Percentiles rank a stretch among this genome's conserved stretches.
Conservation (phyloP, 129 eudicot genomes). For the Scalesia atractyloides region DNA sequence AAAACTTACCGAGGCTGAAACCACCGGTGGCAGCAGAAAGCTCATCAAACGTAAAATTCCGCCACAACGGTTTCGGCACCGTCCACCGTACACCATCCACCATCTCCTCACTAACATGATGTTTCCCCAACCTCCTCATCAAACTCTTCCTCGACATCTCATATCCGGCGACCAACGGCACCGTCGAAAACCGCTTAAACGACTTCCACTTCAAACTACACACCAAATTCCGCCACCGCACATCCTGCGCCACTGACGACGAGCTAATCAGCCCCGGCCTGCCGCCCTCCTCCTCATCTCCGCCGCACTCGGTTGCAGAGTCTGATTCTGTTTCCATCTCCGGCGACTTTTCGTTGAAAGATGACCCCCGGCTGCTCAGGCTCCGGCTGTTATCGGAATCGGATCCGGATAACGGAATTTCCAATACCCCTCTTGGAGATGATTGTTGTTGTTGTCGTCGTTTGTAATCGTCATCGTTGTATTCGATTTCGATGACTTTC, state of each 20-base stretch:
- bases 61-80: constrained; percentile 81
- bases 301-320: constrained; percentile 10
- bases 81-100: constrained; percentile 39
- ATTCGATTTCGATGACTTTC: constrained; percentile 25
- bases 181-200: constrained; percentile 46
- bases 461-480: constrained; percentile 31
- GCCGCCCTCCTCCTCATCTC: constrained; percentile 21
- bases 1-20: constrained; percentile 60
- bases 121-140: constrained; percentile 53
- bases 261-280: constrained; percentile 12
- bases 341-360: constrained; percentile 38
- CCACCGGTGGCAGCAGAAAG: constrained; percentile 68
- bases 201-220: constrained; percentile 52
- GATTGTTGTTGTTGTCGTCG: neutral
- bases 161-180: constrained; percentile 46
- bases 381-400: constrained; percentile 61
- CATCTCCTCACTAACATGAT: constrained; percentile 36
- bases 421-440: constrained; percentile 80
- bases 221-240: constrained; percentile 55
- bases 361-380: constrained; percentile 45
- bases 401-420: constrained; percentile 51
- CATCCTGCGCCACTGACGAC: constrained; percentile 18
- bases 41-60: constrained; percentile 68
- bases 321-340: constrained; percentile 5
- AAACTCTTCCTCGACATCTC: constrained; percentile 52